Percentiles rank a stretch among this genome's conserved stretches.
phyloP scores from a whole-genome alignment of 2,329 filamentous ascomycete genomes.

The Fragosphaeria purpurea region DNA sequence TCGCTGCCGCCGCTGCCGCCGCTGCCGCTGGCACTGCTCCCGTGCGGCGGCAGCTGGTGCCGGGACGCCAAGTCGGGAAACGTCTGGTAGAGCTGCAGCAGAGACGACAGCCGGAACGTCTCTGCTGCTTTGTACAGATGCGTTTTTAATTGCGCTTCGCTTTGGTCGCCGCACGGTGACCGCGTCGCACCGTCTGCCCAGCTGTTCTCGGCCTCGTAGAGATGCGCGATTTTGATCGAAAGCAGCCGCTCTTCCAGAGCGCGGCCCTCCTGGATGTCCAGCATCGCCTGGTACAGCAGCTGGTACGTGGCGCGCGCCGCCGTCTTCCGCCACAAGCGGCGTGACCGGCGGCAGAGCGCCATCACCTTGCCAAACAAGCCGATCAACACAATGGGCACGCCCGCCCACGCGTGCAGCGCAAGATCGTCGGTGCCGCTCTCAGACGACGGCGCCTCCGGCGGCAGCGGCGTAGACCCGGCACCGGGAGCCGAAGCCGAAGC shows the following conservation, averaged over 20 bases:
- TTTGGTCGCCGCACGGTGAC: too few relatives aligned
- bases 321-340: conserved; percentile 15
- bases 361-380: conserved; percentile 25
- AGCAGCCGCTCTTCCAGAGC: conserved; percentile 25
- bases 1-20: too few relatives aligned
- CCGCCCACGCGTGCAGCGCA: conserved; percentile 27
- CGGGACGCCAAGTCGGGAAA: conserved; percentile 15
- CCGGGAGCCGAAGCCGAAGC: too few relatives aligned
- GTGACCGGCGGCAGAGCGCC: conserved; percentile 25
- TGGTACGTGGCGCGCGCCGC: conserved; percentile 15
- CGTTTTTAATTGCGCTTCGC: conserved; percentile 13
- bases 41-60: conserved; percentile 2
- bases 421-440: not conserved
- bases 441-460: too few relatives aligned
- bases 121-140: conserved; percentile 27
- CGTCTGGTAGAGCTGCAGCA: conserved; percentile 30
- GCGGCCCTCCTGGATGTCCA: conserved; percentile 24
- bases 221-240: conserved; percentile 16
- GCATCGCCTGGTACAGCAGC: conserved; percentile 18
- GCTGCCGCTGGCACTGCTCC: conserved; percentile 1
- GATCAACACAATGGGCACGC: conserved; percentile 24
- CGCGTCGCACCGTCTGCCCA: too few relatives aligned
- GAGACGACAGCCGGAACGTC: conserved; percentile 25
- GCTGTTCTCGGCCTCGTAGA: too few relatives aligned
- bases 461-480: too few relatives aligned